Evolutionary conservation across 2,329 filamentous ascomycete genomes (phyloP).

Genomic region (Geoglossum cookeanum): DNA sequence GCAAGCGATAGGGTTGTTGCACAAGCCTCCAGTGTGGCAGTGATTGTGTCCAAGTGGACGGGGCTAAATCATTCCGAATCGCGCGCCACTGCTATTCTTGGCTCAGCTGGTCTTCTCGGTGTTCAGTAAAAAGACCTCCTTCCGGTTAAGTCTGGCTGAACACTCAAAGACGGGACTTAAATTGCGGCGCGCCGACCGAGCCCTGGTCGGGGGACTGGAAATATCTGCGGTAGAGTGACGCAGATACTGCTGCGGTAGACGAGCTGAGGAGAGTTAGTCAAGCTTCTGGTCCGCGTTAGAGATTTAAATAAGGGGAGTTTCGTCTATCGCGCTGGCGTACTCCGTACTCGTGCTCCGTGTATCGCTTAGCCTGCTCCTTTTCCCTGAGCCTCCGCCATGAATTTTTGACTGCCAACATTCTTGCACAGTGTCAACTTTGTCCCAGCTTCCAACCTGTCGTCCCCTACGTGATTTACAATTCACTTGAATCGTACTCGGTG

Average conservation of each 20-base stretch:
- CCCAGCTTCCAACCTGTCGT: neutral
- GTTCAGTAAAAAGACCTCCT: neutral
- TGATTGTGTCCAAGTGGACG: neutral
- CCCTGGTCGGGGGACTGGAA: neutral
- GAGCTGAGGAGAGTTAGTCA: neutral
- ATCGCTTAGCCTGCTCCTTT: neutral
- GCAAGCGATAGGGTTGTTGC: neutral
- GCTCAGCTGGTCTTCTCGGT: neutral
- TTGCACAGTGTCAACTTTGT: neutral
- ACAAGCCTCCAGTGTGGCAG: too few species aligned
- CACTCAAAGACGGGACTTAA: too few species aligned
- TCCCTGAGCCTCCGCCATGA: neutral
- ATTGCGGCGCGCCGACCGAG: neutral
- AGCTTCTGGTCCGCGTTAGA: neutral
- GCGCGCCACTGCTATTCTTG: neutral
- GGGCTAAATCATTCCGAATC: neutral
- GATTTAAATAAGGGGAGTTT: neutral
- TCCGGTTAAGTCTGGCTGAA: neutral
- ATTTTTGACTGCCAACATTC: too few species aligned
- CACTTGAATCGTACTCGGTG: neutral
- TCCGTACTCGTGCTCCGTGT: neutral
- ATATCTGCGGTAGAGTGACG: neutral
- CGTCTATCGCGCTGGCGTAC: neutral
- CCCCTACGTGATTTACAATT: neutral
- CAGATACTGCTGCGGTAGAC: neutral